phyloP scores from a whole-genome alignment of 2,329 filamentous ascomycete species.

The Plectosphaerella plurivora region DNA sequence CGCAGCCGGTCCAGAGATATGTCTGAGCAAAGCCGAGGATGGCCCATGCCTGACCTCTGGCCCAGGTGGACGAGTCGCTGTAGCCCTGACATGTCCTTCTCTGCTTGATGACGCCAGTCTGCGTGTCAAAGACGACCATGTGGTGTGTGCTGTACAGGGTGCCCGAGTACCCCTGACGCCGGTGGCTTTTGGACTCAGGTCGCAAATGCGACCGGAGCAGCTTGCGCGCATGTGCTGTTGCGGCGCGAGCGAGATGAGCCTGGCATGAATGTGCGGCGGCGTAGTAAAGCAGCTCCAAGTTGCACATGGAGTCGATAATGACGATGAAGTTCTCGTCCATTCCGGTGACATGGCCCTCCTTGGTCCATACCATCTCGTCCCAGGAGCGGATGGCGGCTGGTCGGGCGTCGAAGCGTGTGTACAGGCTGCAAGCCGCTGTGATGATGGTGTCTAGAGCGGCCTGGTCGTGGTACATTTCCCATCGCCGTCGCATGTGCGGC shows the following conservation, averaged over 20 bases:
- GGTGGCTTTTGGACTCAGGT: constrained; percentile 10
- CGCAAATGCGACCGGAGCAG: constrained; percentile 31
- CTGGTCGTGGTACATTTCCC: constrained; percentile 36
- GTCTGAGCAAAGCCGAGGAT: constrained; percentile 44
- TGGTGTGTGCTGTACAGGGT: constrained; percentile 29
- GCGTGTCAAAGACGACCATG: constrained; percentile 39
- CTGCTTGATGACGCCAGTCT: constrained; percentile 29
- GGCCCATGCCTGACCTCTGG: constrained; percentile 44
- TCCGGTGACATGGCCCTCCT: constrained; percentile 18
- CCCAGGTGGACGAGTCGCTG: constrained; percentile 39
- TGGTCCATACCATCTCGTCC: constrained; percentile 28
- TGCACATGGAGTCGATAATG: constrained; percentile 39
- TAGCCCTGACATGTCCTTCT: constrained; percentile 42
- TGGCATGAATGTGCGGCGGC: constrained; percentile 26
- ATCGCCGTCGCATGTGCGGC: constrained; percentile 40
- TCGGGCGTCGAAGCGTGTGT: constrained; percentile 32
- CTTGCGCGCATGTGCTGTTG: constrained; percentile 31
- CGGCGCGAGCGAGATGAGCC: constrained; percentile 24
- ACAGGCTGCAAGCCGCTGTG: constrained; percentile 37
- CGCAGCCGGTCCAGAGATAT: constrained; percentile 40
- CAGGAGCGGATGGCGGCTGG: constrained; percentile 43
- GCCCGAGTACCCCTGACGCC: constrained; percentile 13
- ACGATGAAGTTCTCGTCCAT: constrained; percentile 27
- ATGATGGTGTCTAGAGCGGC: constrained; percentile 34
- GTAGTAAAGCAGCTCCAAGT: constrained; percentile 32